Base-by-base conservation (phyloP, 164 flowering plant species). In the Buxus sempervirens region DNA sequence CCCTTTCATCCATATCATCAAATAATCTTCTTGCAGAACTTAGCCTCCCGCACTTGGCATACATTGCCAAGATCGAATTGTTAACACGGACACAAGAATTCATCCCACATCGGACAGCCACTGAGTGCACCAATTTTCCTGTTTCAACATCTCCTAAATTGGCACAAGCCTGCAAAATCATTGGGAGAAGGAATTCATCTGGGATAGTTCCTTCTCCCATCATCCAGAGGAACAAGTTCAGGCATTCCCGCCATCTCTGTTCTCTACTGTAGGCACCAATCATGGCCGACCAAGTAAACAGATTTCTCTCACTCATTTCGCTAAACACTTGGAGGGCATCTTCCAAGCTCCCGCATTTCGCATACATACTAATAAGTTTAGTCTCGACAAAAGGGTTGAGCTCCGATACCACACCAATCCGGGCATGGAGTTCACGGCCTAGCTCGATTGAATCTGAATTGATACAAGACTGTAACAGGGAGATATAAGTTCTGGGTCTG, bases 211-310 rank as follows among this genome's bases (percentile, higher is more conserved):
- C 81, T 13, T 83, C 85, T 9, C 28, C 67, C 68, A 77, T 65
- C 92, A 88, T 85, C 68, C 62, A 48, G 60, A 45, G 73, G 65
- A 85, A 88, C 23, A 82, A 76, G 64, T 77, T 72, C 48, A 83
- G 73, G 7, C 83, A 86, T 28, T 84, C 87, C 38, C 65, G 72
- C 83, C 88, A 88, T 67, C 72, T 78, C 69, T 61, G 65, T 61
- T 80, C 88, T 66, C 89, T 77, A 7, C 79, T 75, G 54, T 66
- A 85, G 15, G 84, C 92, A 16, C 88, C 89, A 54, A 88, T 85
- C 78, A 88, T 82, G 4, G 87, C 83, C 1, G 88, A 82, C 92
- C 92, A 88, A 19, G 83, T 58, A 60, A 69, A 84, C 82, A 85
- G 73, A 71, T 85, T 72, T 41, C 85, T 84, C 48, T 75, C 82